Evolutionary conservation across 2,329 filamentous ascomycete species (phyloP).

Genomic region (Dichotomopilus funicola): DNA sequence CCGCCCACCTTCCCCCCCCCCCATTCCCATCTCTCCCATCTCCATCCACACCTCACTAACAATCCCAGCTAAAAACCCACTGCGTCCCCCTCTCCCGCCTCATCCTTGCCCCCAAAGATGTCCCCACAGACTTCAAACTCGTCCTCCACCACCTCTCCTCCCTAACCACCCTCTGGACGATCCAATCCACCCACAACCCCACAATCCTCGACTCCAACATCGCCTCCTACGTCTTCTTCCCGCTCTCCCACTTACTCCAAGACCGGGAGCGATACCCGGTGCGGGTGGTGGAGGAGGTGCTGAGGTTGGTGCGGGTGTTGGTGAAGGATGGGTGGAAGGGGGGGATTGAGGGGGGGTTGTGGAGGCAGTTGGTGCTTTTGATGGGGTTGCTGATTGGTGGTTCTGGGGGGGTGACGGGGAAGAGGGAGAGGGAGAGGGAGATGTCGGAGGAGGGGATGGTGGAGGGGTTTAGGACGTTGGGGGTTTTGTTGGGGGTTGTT

Average conservation of each 20-base stretch:
- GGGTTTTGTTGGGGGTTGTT: constrained; percentile 56
- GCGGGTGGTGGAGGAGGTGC: constrained; percentile 64
- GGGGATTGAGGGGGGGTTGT: constrained; percentile 63
- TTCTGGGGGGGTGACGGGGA: constrained; percentile 64
- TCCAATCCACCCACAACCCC: constrained; percentile 31
- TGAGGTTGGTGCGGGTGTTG: constrained; percentile 68
- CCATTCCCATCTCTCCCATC: neutral
- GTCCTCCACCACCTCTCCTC: constrained; percentile 16
- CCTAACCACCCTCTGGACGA: constrained; percentile 18
- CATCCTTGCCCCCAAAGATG: constrained; percentile 20
- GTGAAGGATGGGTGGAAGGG: constrained; percentile 73
- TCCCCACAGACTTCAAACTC: constrained; percentile 18
- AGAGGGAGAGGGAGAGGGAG: constrained; percentile 37
- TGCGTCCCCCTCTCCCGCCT: constrained; percentile 26
- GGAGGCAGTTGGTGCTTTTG: constrained; percentile 83
- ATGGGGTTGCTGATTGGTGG: constrained; percentile 67
- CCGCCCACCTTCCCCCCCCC: neutral
- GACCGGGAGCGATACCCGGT: constrained; percentile 66
- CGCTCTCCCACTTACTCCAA: constrained; percentile 78
- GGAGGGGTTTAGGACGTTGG: constrained; percentile 64
- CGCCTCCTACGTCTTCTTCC: constrained; percentile 93
- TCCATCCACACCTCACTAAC: neutral
- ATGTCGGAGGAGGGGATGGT: constrained; percentile 67
- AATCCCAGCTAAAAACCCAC: constrained; percentile 21
- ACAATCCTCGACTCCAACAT: constrained; percentile 67